Evolutionary conservation across 169 alveolate species (phyloP), one percentile per base, ranked within the genome.

Genomic region (Cystoisospora suis): DNA sequence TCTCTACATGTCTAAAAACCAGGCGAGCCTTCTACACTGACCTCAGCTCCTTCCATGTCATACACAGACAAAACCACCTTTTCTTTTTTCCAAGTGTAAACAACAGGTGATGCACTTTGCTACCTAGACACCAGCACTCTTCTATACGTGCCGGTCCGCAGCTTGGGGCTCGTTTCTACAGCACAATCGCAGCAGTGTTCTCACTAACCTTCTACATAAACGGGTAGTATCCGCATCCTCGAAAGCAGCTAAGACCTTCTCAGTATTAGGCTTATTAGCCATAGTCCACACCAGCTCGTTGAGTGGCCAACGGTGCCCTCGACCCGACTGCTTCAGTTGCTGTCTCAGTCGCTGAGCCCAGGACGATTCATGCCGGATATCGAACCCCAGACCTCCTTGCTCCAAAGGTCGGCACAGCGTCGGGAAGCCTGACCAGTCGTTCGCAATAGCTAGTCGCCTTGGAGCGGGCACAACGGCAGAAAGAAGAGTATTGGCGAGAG

Each of bases 311-410:
- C 87, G 87, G 44, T 75, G 80, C 59, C 80, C 87, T 27, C 90
- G 90, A 72, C 92, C 92, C 44, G 85, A 72, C 72, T 88, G 92
- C 65, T 86, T 58, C 44, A 88, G 79, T 49, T 72, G 92, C 81
- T 70, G 77, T 87, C 92, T 87, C 75, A 88, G 59, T 38, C 53
- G 49, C 56, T 88, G 92, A 49, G 53, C 80, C 65, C 81, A 80
- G n/a, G 96, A 94, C 98, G 96, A 96, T 80, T 95, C 95, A 75
- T 96, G 95, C 77, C 99, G 95, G 83, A 89, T 96, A 91, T 97
- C 97, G 93, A 97, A 97, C 44, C 99, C 99, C 44, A 96, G 91
- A 17, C 99, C 99, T 27, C 99, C 99, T 72, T 97, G 97, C 72
- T 94, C 95, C 29, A 97, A 90, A 1, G 97, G 95, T 46, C 97